Base-by-base conservation (phyloP, 441 rosid species). In the Corymbia citriodora region DNA sequence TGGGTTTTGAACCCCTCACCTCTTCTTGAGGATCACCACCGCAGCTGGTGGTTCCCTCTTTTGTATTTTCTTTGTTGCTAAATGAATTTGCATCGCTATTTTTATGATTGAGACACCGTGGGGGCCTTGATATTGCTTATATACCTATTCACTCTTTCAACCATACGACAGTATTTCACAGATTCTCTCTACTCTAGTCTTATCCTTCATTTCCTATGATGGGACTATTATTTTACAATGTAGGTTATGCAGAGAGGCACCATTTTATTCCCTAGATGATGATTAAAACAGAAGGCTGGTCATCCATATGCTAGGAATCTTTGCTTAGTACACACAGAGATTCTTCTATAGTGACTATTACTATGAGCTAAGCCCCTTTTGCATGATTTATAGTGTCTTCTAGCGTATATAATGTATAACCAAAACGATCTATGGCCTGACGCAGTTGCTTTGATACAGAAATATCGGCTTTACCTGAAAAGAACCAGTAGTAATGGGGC, bases 401-500 rank as follows among this genome's bases (percentile, higher is more conserved):
- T 45, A 79, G 52, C 2, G 17, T 79, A 25, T 25, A 40, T 40
- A 40, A 74, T 74, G 49, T 40, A 25, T 40, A 79, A 45, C n/a
- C 18, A 18, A 59, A 21, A 59, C 15, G 17, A n/a, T 85, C 68
- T 50, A 27, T 48, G 88, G 63, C 31, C 85, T 59, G 83, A 92
- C 90, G 91, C 93, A 95, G 10, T 83, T 88, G 27, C 87, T 54
- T 93, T 91, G 90, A 48, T 94, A 92, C 94, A 97, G 99, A 97
- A 97, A 90, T 97, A 94, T 79, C 94, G 99, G 90, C 97, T 96
- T 91, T 96, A 95, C 94, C 95, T 97, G 72, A 97, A 96, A 94
- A 95, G 96, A 92, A 93, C 96, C 90, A 95, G 96, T 91, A 94
- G 92, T 61, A 94, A 94, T 48, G 99, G 93, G 83, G 94, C 96